Evolutionary conservation across 192 early-diverging fungal species (phyloP), one percentile per base, ranked within the genome.

Genomic region (Coemansia sp.): DNA sequence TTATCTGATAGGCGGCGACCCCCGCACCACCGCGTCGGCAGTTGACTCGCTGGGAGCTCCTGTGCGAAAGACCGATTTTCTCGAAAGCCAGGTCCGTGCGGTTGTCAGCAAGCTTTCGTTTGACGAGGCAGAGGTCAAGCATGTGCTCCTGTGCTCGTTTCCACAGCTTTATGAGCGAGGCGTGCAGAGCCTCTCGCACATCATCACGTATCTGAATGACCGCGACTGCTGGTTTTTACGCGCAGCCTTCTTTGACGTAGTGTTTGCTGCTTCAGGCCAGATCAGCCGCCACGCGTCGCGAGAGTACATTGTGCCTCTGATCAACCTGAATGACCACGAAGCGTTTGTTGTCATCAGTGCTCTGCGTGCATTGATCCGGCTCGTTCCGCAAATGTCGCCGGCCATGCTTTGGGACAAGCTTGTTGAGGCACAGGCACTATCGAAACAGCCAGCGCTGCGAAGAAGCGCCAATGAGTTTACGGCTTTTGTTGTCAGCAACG

Each of bases 151-250:
- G 40, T 81, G 83, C 42, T 61, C 70, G 22, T 79, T 79, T 20
- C 70, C 70, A 34, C 70, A 68, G 66, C 70, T 79, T 6, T 79
- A 79, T 53, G 75, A 68, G 55, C 62, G 62, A 27, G 70, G 70
- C 1, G 40, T 67, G 31, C 75, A 79, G 62, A 79, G 75, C 28
- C 71, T 98, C 13, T 88, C 88, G 28, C 96, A 98, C 68, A 91
- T 96, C 74, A 95, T 98, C 50, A 98, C 96, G 0, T 98, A 96
- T 58, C 79, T 98, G 50, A 98, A 98, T 73, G 96, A 95, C 55
- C 83, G 86, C 25, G 95, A 98, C 63, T 71, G 77, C 64, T 97
- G 95, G 96, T 87, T 88, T 74, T 76, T 98, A 50, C 82, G 96
- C 47, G 92, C 94, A 30, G 91, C 95, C 4, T 98, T 98, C 61